phyloP scores from a whole-genome alignment of 2,329 filamentous ascomycete species.

The Fusarium oxysporum region DNA sequence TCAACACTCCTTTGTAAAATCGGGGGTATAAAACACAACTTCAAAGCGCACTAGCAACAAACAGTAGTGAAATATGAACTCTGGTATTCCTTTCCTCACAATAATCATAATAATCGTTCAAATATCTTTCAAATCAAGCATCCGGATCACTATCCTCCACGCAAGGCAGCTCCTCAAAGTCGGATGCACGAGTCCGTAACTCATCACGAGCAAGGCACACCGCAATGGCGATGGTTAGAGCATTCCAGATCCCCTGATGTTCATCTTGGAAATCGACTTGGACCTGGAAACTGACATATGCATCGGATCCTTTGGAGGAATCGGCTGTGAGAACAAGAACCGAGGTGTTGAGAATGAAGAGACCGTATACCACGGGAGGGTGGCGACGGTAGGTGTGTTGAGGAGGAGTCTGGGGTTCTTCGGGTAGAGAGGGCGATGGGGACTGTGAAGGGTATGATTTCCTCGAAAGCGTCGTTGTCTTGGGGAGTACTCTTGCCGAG shows the following conservation, averaged over 20 bases:
- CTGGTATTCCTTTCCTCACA: not conserved
- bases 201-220: conserved; percentile 57
- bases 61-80: not conserved
- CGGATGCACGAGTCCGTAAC: conserved; percentile 48
- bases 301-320: conserved; percentile 50
- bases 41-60: not conserved
- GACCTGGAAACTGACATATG: conserved; percentile 58
- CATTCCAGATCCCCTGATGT: conserved; percentile 59
- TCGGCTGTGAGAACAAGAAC: conserved; percentile 56
- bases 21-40: conserved; percentile 17
- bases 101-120: not conserved
- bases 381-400: conserved; percentile 42
- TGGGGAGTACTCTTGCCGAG: not conserved
- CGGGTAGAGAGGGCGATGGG: not conserved
- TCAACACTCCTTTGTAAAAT: not conserved
- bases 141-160: conserved; percentile 55
- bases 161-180: conserved; percentile 50
- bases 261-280: conserved; percentile 54
- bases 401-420: conserved; percentile 15
- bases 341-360: conserved; percentile 55
- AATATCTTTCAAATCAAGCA: conserved; percentile 41
- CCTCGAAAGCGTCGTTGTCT: not conserved
- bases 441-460: not conserved
- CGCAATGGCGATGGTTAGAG: conserved; percentile 55
- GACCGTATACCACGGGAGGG: conserved; percentile 57